A percentile compares a stretch with the other conserved stretches of the same genome.
Evolutionary conservation across 352 stramenopile species (phyloP).

Genomic region (Globisporangium ultimum): DNA sequence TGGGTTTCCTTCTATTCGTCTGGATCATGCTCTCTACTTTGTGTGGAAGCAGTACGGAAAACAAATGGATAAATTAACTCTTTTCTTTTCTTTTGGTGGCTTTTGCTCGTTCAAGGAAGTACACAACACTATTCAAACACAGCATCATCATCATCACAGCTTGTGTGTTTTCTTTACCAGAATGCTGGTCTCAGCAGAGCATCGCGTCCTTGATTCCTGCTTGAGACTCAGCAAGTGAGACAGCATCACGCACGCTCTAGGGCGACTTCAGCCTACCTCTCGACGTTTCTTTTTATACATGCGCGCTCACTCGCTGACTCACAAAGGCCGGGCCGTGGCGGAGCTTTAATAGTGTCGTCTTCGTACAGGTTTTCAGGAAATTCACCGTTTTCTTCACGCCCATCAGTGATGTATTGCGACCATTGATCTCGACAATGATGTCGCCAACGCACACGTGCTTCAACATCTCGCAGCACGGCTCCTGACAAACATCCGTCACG

Average conservation of each 20-base stretch:
- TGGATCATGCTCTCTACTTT: not conserved
- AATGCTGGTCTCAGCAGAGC: no score
- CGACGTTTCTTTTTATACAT: conserved; percentile 32
- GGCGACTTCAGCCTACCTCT: conserved; percentile 1
- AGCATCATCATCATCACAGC: conserved; percentile 11
- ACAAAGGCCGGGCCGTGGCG: conserved; percentile 72
- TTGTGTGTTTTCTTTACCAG: conserved; percentile 26
- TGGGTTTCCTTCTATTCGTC: not conserved
- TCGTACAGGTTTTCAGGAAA: conserved; percentile 82
- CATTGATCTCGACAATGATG: conserved; percentile 87
- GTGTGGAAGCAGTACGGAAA: not conserved
- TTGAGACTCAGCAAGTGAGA: conserved; percentile 16
- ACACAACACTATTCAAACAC: conserved; percentile 7
- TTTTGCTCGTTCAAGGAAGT: not conserved
- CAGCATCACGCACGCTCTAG: not conserved
- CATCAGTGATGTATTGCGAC: conserved; percentile 86
- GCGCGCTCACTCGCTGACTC: conserved; percentile 72
- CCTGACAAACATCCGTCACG: conserved; percentile 79
- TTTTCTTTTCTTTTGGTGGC: not conserved
- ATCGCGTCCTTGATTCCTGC: conserved; percentile 11
- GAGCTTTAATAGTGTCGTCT: conserved; percentile 86
- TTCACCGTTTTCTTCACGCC: conserved; percentile 88
- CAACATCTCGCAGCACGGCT: conserved; percentile 77
- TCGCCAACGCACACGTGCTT: conserved; percentile 84
- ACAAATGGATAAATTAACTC: conserved; percentile 5